Evolutionary conservation across 352 stramenopile species (phyloP).

Genomic region (Pythium angustatum): DNA sequence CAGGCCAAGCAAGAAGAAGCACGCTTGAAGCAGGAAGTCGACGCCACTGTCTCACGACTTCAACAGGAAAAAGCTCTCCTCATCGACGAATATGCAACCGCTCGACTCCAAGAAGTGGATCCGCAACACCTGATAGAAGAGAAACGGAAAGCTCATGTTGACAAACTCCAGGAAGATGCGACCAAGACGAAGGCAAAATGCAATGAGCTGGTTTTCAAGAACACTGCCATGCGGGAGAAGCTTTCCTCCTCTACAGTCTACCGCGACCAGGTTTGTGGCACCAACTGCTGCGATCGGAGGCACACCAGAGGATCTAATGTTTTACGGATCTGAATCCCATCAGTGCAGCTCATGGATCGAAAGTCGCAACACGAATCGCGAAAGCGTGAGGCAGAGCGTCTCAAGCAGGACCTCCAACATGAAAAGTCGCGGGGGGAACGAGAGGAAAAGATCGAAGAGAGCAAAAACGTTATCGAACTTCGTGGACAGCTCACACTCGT

Average conservation of each 20-base stretch:
- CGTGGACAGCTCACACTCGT: constrained; percentile 36
- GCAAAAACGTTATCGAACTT: constrained; percentile 37
- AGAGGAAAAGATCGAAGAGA: constrained; percentile 33
- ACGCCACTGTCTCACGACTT: constrained; percentile 61
- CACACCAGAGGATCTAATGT: too few species aligned
- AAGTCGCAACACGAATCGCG: constrained; percentile 53
- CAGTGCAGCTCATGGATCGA: constrained; percentile 54
- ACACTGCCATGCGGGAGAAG: constrained; percentile 70
- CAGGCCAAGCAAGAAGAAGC: constrained; percentile 69
- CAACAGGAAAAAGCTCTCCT: constrained; percentile 59
- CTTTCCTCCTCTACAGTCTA: constrained; percentile 55
- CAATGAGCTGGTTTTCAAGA: constrained; percentile 80
- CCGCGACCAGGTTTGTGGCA: constrained; percentile 64
- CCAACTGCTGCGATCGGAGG: too few species aligned
- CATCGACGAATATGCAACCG: constrained; percentile 28
- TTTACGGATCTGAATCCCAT: too few species aligned
- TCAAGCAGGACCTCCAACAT: constrained; percentile 52
- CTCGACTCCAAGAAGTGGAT: constrained; percentile 52
- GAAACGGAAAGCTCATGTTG: constrained; percentile 77
- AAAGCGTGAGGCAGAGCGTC: constrained; percentile 48
- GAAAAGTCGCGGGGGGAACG: constrained; percentile 39
- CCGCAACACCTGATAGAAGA: constrained; percentile 66
- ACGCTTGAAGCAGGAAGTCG: constrained; percentile 48
- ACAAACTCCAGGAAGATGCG: constrained; percentile 65
- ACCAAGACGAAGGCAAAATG: constrained; percentile 67